Evolutionary conservation across 495 filamentous ascomycete species (phyloP).

Genomic region (Aspergillus heteromorphus): DNA sequence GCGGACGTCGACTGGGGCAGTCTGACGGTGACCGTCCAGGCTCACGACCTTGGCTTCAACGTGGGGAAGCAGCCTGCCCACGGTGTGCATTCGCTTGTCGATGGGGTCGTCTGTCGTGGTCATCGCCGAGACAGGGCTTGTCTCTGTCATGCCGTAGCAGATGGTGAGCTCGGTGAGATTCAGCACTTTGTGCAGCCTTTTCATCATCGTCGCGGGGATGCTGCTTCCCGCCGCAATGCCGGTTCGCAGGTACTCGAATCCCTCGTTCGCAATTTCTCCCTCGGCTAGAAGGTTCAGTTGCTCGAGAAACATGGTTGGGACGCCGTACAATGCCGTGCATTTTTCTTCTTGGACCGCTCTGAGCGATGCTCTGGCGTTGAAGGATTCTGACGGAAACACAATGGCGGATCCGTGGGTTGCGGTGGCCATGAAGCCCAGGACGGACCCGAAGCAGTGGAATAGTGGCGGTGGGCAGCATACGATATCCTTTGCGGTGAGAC

Average conservation of each 20-base stretch:
- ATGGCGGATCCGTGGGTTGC: conserved; percentile 81
- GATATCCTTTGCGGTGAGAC: conserved; percentile 62
- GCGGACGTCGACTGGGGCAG: conserved; percentile 57
- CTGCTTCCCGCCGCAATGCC: conserved; percentile 89
- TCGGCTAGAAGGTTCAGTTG: conserved; percentile 67
- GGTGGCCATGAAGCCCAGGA: conserved; percentile 91
- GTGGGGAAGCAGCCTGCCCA: conserved; percentile 77
- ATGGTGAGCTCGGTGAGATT: conserved; percentile 85
- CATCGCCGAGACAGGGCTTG: conserved; percentile 86
- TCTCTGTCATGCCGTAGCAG: conserved; percentile 99
- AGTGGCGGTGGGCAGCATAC: conserved; percentile 84
- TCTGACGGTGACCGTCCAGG: conserved; percentile 46
- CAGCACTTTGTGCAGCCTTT: conserved; percentile 64
- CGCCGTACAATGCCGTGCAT: conserved; percentile 85
- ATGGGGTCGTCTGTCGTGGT: conserved; percentile 79
- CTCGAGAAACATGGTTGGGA: conserved; percentile 95
- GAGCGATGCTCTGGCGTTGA: conserved; percentile 71
- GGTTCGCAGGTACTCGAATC: conserved; percentile 69
- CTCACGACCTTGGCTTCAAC: conserved; percentile 80
- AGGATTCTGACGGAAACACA: conserved; percentile 82
- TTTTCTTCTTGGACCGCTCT: conserved; percentile 65
- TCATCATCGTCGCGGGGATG: conserved; percentile 82
- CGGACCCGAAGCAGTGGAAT: conserved; percentile 89
- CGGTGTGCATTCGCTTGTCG: conserved; percentile 68
- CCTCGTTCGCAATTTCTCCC: conserved; percentile 46